Conservation (phyloP, 768 basidiomycete species). For the Cystofilobasidium ferigula region DNA sequence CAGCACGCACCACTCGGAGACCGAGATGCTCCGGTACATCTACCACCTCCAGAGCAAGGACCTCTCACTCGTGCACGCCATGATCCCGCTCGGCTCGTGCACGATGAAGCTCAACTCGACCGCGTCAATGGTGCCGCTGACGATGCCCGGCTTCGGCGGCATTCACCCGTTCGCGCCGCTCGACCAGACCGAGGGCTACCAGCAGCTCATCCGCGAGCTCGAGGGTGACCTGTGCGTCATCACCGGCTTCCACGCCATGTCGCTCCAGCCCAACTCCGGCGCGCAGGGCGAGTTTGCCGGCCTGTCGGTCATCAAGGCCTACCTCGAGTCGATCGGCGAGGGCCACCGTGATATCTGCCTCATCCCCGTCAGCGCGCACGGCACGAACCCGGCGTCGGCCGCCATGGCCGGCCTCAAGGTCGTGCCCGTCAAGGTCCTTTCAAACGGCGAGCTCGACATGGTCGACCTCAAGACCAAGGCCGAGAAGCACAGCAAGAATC, state of each 20-base stretch:
- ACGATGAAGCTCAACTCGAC: constrained; percentile 99
- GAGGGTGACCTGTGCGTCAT: constrained; percentile 82
- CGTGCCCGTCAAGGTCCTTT: constrained; percentile 78
- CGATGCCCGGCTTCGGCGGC: constrained; percentile 79
- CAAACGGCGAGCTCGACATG: constrained; percentile 80
- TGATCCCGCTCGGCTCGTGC: constrained; percentile 54
- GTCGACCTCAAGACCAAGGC: constrained; percentile 76
- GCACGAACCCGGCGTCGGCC: constrained; percentile 98
- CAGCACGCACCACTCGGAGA: constrained; percentile 95
- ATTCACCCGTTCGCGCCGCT: constrained; percentile 88
- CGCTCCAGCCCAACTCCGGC: constrained; percentile 97
- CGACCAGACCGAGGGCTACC: constrained; percentile 83
- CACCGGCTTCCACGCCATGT: constrained; percentile 91
- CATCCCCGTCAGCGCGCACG: constrained; percentile 92
- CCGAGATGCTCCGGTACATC: constrained; percentile 90
- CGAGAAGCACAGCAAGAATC: constrained; percentile 74
- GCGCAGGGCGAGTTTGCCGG: constrained; percentile 97
- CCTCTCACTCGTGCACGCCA: constrained; percentile 82
- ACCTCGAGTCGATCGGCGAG: constrained; percentile 79
- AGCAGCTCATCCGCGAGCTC: constrained; percentile 73
- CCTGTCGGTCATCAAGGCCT: constrained; percentile 85
- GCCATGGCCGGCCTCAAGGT: constrained; percentile 96
- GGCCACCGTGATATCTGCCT: constrained; percentile 77
- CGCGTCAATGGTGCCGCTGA: constrained; percentile 91
- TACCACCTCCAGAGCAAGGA: constrained; percentile 89